Evolutionary conservation across 1,284 basidiomycete genomes (phyloP).

Genomic region (Malassezia arunalokei): DNA sequence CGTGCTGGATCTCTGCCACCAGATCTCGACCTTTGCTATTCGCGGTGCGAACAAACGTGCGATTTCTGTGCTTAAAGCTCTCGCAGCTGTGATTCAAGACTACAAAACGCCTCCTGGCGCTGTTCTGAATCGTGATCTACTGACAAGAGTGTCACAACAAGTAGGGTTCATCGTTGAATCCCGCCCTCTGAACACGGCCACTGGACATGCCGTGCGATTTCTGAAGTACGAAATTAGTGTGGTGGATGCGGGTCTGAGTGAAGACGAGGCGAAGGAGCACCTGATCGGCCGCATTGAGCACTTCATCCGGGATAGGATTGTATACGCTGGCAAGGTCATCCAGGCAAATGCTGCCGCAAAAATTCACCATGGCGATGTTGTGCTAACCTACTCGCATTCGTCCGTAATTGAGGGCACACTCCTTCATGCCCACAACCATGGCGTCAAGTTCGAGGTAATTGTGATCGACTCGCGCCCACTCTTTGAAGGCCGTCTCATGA

Average conservation of each 20-base stretch:
- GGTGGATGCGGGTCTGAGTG: constrained; percentile 77
- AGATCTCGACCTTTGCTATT: constrained; percentile 35
- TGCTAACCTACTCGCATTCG: constrained; percentile 86
- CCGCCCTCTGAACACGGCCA: constrained; percentile 81
- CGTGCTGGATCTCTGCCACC: constrained; percentile 28
- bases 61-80: constrained; percentile 35
- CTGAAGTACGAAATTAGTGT: constrained; percentile 90
- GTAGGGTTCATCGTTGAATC: constrained; percentile 76
- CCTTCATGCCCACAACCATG: constrained; percentile 55
- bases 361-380: constrained; percentile 82
- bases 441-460: constrained; percentile 70
- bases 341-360: constrained; percentile 70
- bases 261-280: constrained; percentile 84
- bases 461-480: constrained; percentile 89
- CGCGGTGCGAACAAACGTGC: constrained; percentile 40
- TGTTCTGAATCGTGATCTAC: constrained; percentile 37
- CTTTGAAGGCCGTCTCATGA: constrained; percentile 65
- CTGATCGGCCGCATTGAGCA: constrained; percentile 77
- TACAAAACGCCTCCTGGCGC: constrained; percentile 41
- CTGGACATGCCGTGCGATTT: constrained; percentile 85
- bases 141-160: constrained; percentile 52
- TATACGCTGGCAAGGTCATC: constrained; percentile 85
- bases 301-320: constrained; percentile 86
- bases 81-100: constrained; percentile 40
- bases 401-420: constrained; percentile 86